Percentiles rank a stretch among this genome's conserved stretches.
phyloP scores from a whole-genome alignment of 495 filamentous ascomycete genomes.

The Staphylotrichum longicolle region DNA sequence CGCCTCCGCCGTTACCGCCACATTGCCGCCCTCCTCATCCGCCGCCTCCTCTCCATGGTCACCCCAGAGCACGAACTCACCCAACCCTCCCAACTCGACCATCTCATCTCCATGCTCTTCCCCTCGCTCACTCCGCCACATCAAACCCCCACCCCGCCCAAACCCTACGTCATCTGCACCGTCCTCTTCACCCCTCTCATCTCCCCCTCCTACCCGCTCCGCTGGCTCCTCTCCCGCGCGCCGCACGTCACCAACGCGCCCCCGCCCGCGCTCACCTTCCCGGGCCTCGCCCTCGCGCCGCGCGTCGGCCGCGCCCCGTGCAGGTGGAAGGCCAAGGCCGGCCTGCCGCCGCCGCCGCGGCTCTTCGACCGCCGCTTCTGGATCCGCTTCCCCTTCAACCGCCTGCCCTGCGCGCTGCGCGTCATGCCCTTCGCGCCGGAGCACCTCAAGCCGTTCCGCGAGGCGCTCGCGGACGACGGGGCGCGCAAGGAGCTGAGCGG shows the following conservation, averaged over 20 bases:
- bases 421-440: conserved; percentile 52
- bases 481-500: conserved; percentile 27
- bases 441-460: conserved; percentile 49
- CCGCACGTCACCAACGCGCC: conserved; percentile 37
- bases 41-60: conserved; percentile 40
- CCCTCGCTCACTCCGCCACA: conserved; percentile 27
- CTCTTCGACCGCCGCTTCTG: conserved; percentile 85
- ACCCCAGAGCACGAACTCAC: conserved; percentile 38
- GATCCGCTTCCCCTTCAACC: conserved; percentile 56
- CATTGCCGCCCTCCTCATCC: conserved; percentile 42
- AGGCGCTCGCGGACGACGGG: conserved; percentile 25
- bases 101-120: conserved; percentile 40
- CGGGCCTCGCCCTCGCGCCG: conserved; percentile 9
- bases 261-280: conserved; percentile 23
- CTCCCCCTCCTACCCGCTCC: conserved; percentile 13
- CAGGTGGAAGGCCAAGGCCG: conserved; percentile 14
- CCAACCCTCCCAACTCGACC: conserved; percentile 34
- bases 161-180: conserved; percentile 54
- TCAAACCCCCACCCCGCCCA: conserved; percentile 26
- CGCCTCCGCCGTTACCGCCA: conserved; percentile 36
- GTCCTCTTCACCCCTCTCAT: conserved; percentile 53
- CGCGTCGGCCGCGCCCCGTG: conserved; percentile 11
- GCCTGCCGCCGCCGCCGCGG: conserved; percentile 42
- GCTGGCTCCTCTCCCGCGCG: conserved; percentile 44
- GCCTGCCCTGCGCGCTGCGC: conserved; percentile 36